Evolutionary conservation across 768 basidiomycete genomes (phyloP), one percentile per base, ranked within the genome.

Genomic region (Tylopilus sp.): DNA sequence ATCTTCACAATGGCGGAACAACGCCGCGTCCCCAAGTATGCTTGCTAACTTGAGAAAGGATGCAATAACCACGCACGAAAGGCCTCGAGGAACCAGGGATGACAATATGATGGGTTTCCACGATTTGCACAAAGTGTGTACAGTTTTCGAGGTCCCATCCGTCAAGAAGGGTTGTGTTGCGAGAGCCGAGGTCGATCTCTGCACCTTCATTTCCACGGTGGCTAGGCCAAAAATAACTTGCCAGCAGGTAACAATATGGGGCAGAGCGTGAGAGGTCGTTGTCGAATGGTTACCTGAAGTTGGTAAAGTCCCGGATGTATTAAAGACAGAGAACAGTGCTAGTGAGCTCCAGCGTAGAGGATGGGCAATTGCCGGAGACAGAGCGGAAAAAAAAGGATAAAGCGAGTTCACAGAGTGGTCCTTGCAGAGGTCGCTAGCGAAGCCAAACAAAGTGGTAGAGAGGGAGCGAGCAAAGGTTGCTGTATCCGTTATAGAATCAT

Each of bases 1-100:
- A 11, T 58, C 66, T 40, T 59, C 62, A 52, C 75, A 79, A 3
- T 57, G 70, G 6, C 68, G 62, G 30, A 69, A 63, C 11, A 83
- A 57, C 9, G 62, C 53, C 1, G 48, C 58, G 47, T 82, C 78
- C 6, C 53, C 58, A 6, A 74, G 64, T n/a, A 60, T 51, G 15
- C 64, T 71, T 8, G 79, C 71, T 28, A 81, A 6, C 33, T 17
- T 75, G 26, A 83, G 63, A 58, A 83, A 80, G 1, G 76, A 64
- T 6, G 71, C 64, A 5, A 71, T 55, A 31, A 79, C 64, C 8
- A 69, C 68, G 23, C 57, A 53, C 3, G 55, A 40, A 20, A 67
- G 40, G 36, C 55, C 52, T 20, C 72, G 72, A n/a, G 70, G 62
- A 7, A 78, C 65, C 3, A 59, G 50, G 64, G 61, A 22, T 51